phyloP scores from a whole-genome alignment of 305 asterid genomes.

The Rubia peregrina region DNA sequence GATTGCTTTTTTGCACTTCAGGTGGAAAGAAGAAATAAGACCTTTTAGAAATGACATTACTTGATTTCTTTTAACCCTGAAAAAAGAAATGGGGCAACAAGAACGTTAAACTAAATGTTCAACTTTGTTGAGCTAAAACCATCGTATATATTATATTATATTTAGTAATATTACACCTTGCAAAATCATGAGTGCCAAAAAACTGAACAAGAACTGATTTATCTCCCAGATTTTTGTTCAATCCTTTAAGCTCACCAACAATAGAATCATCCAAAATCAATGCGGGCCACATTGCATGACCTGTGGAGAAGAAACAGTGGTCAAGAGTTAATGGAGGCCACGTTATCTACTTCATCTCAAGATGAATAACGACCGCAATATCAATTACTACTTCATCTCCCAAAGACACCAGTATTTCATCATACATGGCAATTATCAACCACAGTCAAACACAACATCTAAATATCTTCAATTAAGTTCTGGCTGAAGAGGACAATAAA shows the following conservation, averaged over 20 bases:
- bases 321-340: background rate
- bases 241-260: constrained; percentile 56
- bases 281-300: constrained; percentile 99
- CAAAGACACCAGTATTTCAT: background rate
- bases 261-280: constrained; percentile 75
- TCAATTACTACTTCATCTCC: background rate
- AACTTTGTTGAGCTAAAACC: background rate
- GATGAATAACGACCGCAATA: background rate
- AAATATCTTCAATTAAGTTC: background rate
- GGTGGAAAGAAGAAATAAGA: constrained; percentile 76
- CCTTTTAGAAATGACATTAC: constrained; percentile 82
- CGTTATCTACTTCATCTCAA: background rate
- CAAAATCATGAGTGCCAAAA: constrained; percentile 98
- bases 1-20: constrained; percentile 79
- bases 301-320: constrained; percentile 35
- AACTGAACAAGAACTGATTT: constrained; percentile 86
- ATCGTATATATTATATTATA: background rate
- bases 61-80: constrained; percentile 74
- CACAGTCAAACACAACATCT: background rate
- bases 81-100: constrained; percentile 11
- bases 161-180: constrained; percentile 53
- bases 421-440: background rate
- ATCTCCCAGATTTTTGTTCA: constrained; percentile 63
- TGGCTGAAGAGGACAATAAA: background rate
- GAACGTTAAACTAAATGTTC: background rate